Evolutionary conservation across 345 rosid species (phyloP).

Genomic region (Aurinia saxatilis): DNA sequence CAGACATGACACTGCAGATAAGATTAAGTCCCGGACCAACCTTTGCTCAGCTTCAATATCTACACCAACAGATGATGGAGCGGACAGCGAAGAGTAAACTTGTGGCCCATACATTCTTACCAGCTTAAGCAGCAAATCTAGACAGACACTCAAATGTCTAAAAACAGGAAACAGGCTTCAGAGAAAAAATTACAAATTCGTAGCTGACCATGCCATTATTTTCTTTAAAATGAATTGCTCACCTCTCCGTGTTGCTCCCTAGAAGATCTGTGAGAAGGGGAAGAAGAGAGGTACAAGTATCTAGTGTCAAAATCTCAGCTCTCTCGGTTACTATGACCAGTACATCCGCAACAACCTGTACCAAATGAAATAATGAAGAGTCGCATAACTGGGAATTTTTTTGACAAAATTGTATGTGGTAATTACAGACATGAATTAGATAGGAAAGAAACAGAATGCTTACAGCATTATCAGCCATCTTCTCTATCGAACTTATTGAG

Average conservation of each 20-base stretch:
- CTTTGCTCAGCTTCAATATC: constrained; percentile 98
- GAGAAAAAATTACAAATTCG: background rate
- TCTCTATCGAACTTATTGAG: constrained; percentile 69
- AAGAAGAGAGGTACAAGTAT: constrained; percentile 75
- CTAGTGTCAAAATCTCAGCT: constrained; percentile 66
- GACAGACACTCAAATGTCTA: constrained; percentile 78
- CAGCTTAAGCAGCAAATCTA: constrained; percentile 86
- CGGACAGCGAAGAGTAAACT: constrained; percentile 73
- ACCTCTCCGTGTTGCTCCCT: constrained; percentile 82
- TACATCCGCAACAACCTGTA: constrained; percentile 86
- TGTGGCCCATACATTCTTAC: constrained; percentile 72
- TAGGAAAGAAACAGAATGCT: constrained; percentile 17
- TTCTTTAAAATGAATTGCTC: constrained; percentile 4
- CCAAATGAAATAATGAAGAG: background rate
- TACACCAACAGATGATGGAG: constrained; percentile 82
- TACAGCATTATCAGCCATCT: constrained; percentile 95
- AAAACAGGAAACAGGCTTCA: constrained; percentile 1
- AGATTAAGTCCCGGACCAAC: constrained; percentile 25
- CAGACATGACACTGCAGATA: background rate
- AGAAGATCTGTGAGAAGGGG: constrained; percentile 74
- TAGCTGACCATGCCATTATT: background rate
- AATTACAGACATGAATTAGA: background rate
- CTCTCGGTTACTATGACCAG: constrained; percentile 52
- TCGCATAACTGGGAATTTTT: background rate
- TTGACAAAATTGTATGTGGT: background rate